Evolutionary conservation across 805 yeast genomes (phyloP).

Genomic region (Lachancea nothofagi): DNA sequence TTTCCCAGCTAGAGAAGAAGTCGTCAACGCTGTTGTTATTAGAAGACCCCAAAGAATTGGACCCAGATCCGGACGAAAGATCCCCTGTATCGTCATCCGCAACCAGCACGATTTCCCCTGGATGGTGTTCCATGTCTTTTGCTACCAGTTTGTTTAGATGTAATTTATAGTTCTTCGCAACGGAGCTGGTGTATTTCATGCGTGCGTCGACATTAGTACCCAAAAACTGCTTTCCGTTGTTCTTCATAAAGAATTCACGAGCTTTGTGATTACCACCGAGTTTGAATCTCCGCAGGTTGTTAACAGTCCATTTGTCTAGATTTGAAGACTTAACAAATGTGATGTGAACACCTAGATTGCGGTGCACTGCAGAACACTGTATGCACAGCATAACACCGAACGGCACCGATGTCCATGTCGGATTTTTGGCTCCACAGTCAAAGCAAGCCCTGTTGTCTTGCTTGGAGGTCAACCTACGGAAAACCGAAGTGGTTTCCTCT

Average conservation of each 20-base stretch:
- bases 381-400: slow-evolving; percentile 89
- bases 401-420: slow-evolving; percentile 98
- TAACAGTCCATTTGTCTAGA: slow-evolving; percentile 90
- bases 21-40: slow-evolving; percentile 59
- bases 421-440: slow-evolving; percentile 90
- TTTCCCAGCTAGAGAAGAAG: slow-evolving; percentile 88
- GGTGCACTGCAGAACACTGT: slow-evolving; percentile 92
- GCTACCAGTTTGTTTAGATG: slow-evolving; percentile 66
- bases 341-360: slow-evolving; percentile 93
- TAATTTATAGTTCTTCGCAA: slow-evolving; percentile 76
- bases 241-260: slow-evolving; percentile 72
- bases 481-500: slow-evolving; percentile 63
- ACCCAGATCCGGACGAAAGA: slow-evolving; percentile 19
- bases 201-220: slow-evolving; percentile 52
- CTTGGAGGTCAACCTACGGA: slow-evolving; percentile 52
- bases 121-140: slow-evolving; percentile 62
- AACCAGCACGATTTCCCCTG: slow-evolving; percentile 60
- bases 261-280: slow-evolving; percentile 90
- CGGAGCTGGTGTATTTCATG: slow-evolving; percentile 72
- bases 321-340: slow-evolving; percentile 90
- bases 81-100: slow-evolving; percentile 21
- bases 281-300: slow-evolving; percentile 85
- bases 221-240: slow-evolving; percentile 76
- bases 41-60: slow-evolving; percentile 31
- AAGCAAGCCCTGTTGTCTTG: slow-evolving; percentile 83